Percentiles rank a stretch among this genome's conserved stretches.
These are phyloP conservation scores for Umbelopsis sp. DNA, from an alignment of 192 early-diverging fungal genomes.

Conservation along the genomic window DNA sequence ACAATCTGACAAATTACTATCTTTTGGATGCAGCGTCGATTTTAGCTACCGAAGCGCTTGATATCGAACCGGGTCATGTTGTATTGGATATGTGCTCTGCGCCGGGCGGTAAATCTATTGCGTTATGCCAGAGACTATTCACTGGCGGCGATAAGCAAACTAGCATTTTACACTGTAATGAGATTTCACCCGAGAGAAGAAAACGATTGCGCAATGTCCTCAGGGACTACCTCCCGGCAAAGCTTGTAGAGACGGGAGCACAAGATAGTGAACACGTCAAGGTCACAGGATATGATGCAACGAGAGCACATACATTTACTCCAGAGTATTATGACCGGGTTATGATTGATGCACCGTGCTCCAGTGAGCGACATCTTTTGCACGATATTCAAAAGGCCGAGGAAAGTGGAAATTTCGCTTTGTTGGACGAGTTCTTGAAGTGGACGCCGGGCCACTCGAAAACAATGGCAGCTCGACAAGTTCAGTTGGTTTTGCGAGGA, in stretches of 20 bases:
- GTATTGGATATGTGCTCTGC: constrained; percentile 74
- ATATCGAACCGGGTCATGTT: constrained; percentile 74
- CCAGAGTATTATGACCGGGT: constrained; percentile 47
- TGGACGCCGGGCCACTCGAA: constrained; percentile 49
- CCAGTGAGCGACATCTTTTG: constrained; percentile 56
- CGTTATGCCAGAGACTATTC: constrained; percentile 48
- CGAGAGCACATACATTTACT: constrained; percentile 15
- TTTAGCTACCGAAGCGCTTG: constrained; percentile 77
- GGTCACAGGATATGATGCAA: constrained; percentile 27
- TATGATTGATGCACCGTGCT: constrained; percentile 58
- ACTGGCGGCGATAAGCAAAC: constrained; percentile 34
- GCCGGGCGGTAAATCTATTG: constrained; percentile 56
- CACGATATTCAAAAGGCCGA: constrained; percentile 31
- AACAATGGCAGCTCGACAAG: constrained; percentile 44
- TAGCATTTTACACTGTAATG: constrained; percentile 42
- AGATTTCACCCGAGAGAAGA: constrained; percentile 43
- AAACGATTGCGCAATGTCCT: constrained; percentile 48
- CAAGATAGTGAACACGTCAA: constrained; percentile 11
- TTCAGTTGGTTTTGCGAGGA: constrained; percentile 39
- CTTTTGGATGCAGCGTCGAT: constrained; percentile 80
- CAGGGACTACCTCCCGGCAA: constrained; percentile 44
- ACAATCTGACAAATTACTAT: constrained; percentile 43
- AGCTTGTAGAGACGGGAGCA: constrained; percentile 27
- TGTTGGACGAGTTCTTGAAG: constrained; percentile 39
- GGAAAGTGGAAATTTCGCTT: constrained; percentile 5